Base-by-base conservation (phyloP, 805 yeast genomes). In the Ogataea philodendri region DNA sequence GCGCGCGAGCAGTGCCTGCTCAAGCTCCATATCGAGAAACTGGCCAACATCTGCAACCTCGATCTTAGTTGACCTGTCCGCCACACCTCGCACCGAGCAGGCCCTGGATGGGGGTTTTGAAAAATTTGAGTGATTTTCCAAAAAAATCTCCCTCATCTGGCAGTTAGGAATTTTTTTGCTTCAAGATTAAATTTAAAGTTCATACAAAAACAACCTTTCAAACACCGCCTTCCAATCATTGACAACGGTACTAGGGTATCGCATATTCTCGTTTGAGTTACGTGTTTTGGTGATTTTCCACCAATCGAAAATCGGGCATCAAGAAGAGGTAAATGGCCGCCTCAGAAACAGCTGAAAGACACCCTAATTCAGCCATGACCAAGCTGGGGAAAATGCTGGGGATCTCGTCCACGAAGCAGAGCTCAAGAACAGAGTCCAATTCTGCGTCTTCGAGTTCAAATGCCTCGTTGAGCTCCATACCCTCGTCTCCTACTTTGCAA, bases 1-100 rank as follows among this genome's bases (percentile, higher is more conserved):
- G 82, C 84, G 1, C 65, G 88, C 32, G 78, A 78, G 21, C 86
- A 82, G 54, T 83, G 81, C 50, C 46, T 69, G 48, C 62, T 69
- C 30, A 66, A 77, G 44, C 66, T 72, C 10, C 63, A 74, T 36
- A 65, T 69, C 8, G 60, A 55, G 15, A 73, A 74, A 20, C 38
- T 53, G 24, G 38, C 39, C 5, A 45, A 45, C 17, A 31, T 44
- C 5, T 52, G 57, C 30, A 37, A 42, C 15, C 34, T 49, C 30
- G 40, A 49, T 25, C 23, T 25, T n/a, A n/a, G 26, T 18, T 16
- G 24, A 26, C 15, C n/a, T 15, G n/a, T n/a, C n/a, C n/a, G n/a
- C 26, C 9, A 36, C 39, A 36, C 39, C 39, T 36, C 14, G 16
- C 26, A 30, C 39, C 39, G 20, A 26, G 11, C 10, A 28, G 22